Base-by-base conservation (phyloP, 169 alveolate species). In the Ichthyophthirius multifiliis region DNA sequence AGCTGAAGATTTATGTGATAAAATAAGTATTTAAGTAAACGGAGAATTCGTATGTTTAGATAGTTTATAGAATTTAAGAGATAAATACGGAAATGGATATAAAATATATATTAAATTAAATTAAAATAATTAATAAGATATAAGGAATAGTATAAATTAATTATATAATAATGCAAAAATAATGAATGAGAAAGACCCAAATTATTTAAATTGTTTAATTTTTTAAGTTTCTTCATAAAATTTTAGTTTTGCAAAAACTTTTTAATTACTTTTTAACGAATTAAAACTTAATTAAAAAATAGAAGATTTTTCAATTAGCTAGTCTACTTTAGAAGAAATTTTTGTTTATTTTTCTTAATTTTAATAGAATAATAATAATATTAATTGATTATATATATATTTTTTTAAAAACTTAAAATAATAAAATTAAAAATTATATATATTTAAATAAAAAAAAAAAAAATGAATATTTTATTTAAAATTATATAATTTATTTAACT, bases 41-140 rank as follows among this genome's bases (percentile, higher is more conserved):
- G 96, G 96, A 4, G 78, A 82, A 67, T 93, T 93, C 73, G 88
- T 87, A 15, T 90, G 95, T 46, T 83, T 83, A 74, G 97, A 87
- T 0, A 67, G 44, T 23, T 84, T 94, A 2, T 77, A 90, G 64
- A 80, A 89, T 65, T 83, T 93, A 12, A 93, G 85, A 81, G 83
- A 89, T 16, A 87, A 85, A 85, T 88, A 85, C 65, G 94, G 94
- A 18, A 86, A 93, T 63, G 96, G 95, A 0, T 92, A 80, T 81
- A 92, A 92, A 77, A 74, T 90, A 20, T 91, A 89, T 43, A 65
- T 93, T 5, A 83, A 83, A 74, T 34, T 79, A 10, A 83, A 37
- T 16, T 39, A 63, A 30, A 67, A 48, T n/a, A 63, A 31, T 10
- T 37, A 65, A 23, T 35, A 63, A 5, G 55, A 44, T 23, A 46